phyloP scores from a whole-genome alignment of 2,329 filamentous ascomycete genomes.

The Exophiala alcalophila region DNA sequence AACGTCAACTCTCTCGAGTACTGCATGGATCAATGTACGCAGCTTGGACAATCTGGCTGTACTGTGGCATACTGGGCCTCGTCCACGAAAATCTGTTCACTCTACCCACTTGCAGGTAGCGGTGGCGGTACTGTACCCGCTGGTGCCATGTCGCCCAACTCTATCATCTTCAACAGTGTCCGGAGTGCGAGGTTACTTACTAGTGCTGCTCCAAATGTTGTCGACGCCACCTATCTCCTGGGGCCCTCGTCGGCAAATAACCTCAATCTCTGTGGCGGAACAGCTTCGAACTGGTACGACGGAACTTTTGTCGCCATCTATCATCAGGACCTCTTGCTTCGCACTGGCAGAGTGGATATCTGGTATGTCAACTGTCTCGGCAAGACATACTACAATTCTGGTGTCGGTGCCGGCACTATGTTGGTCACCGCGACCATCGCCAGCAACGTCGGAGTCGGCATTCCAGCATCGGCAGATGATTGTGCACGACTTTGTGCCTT shows the following conservation, averaged over 20 bases:
- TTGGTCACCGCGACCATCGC: background rate
- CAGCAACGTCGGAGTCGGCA: background rate
- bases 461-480: slow-evolving; percentile 11
- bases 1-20: slow-evolving; percentile 12
- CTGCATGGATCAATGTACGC: slow-evolving; percentile 13
- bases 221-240: slow-evolving; percentile 17
- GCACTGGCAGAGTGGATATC: background rate
- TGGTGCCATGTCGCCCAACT: slow-evolving; percentile 8
- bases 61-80: slow-evolving; percentile 6
- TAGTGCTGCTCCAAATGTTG: slow-evolving; percentile 3
- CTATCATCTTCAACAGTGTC: background rate
- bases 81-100: background rate
- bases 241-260: slow-evolving; percentile 4
- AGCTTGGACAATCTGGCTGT: background rate
- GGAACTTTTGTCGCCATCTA: slow-evolving; percentile 15
- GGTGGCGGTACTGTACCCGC: background rate
- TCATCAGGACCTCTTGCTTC: slow-evolving; percentile 5
- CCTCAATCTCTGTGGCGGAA: slow-evolving; percentile 16
- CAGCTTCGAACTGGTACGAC: slow-evolving; percentile 9
- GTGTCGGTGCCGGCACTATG: background rate
- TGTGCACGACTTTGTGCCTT: slow-evolving; percentile 16
- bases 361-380: slow-evolving; percentile 10
- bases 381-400: slow-evolving; percentile 8
- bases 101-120: slow-evolving; percentile 3
- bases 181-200: slow-evolving; percentile 15